Percentiles rank a stretch among this genome's conserved stretches.
phyloP scores from a whole-genome alignment of 352 stramenopile genomes.

The Globisporangium carolinianum region DNA sequence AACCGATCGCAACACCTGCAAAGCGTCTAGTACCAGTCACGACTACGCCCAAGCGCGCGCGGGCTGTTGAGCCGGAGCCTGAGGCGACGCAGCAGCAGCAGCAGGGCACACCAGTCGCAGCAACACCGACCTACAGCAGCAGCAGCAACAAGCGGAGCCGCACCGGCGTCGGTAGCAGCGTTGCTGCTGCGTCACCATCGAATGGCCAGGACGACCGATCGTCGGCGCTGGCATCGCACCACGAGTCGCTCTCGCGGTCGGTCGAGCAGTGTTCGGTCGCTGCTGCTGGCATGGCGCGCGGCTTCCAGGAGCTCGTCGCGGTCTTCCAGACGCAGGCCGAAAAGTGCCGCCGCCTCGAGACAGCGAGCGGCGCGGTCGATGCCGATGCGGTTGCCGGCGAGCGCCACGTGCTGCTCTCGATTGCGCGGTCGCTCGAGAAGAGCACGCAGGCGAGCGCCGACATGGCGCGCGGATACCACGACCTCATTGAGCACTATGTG shows the following conservation, averaged over 20 bases:
- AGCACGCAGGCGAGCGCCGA: constrained; percentile 35
- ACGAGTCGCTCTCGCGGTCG: constrained; percentile 22
- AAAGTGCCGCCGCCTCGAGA: constrained; percentile 17
- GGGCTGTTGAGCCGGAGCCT: too few relatives aligned
- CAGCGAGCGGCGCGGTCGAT: constrained; percentile 3
- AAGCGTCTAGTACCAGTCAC: too few relatives aligned
- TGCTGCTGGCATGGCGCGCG: constrained; percentile 32
- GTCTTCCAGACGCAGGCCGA: constrained; percentile 28
- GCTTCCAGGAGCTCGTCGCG: constrained; percentile 32
- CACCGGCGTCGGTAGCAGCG: not conserved
- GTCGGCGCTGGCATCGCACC: not conserved
- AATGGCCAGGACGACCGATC: constrained; percentile 3
- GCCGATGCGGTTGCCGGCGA: constrained; percentile 9
- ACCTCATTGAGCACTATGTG: constrained; percentile 27
- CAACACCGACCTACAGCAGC: too few relatives aligned
- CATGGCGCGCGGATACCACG: constrained; percentile 34
- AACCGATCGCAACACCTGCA: too few relatives aligned
- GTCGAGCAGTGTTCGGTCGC: constrained; percentile 46
- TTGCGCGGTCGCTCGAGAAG: constrained; percentile 35
- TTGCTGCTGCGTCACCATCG: too few relatives aligned
- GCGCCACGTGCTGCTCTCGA: constrained; percentile 24
- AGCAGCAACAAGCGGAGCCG: not conserved
- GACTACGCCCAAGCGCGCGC: too few relatives aligned
- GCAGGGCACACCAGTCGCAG: too few relatives aligned
- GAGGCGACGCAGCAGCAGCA: too few relatives aligned